Conservation (phyloP, 2,329 filamentous ascomycete species). For the Talaromyces rugulosus region DNA sequence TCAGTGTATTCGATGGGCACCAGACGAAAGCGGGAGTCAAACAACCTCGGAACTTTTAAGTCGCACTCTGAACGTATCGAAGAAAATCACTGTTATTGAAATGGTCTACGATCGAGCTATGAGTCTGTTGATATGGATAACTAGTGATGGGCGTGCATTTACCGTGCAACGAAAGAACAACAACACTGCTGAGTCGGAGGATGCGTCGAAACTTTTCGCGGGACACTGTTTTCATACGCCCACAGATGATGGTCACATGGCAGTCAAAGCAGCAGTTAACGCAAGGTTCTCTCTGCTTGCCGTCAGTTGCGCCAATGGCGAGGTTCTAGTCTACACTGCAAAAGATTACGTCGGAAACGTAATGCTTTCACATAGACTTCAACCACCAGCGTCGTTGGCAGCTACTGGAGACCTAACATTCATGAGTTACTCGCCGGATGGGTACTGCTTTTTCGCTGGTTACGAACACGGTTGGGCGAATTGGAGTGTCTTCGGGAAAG, state of each 20-base stretch:
- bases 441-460: slow-evolving; percentile 91
- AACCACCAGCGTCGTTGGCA: slow-evolving; percentile 61
- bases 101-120: slow-evolving; percentile 95
- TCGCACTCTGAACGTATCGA: slow-evolving; percentile 79
- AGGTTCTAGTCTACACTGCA: slow-evolving; percentile 83
- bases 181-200: slow-evolving; percentile 38
- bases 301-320: slow-evolving; percentile 74
- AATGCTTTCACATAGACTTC: slow-evolving; percentile 75
- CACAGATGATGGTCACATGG: slow-evolving; percentile 54
- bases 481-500: slow-evolving; percentile 96
- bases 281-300: slow-evolving; percentile 92
- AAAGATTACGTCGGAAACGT: slow-evolving; percentile 93
- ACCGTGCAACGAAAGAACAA: slow-evolving; percentile 70
- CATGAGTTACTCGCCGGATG: slow-evolving; percentile 85
- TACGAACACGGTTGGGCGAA: slow-evolving; percentile 91
- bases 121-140: slow-evolving; percentile 92
- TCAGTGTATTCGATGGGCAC: slow-evolving; percentile 93
- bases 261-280: slow-evolving; percentile 77
- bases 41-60: slow-evolving; percentile 87
- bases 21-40: slow-evolving; percentile 74
- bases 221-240: slow-evolving; percentile 88
- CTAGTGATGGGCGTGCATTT: slow-evolving; percentile 80
- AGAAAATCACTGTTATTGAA: slow-evolving; percentile 69
- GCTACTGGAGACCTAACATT: slow-evolving; percentile 69
- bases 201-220: slow-evolving; percentile 68